phyloP scores from a whole-genome alignment of 2,329 filamentous ascomycete genomes.

The Trichoderma asperellum region DNA sequence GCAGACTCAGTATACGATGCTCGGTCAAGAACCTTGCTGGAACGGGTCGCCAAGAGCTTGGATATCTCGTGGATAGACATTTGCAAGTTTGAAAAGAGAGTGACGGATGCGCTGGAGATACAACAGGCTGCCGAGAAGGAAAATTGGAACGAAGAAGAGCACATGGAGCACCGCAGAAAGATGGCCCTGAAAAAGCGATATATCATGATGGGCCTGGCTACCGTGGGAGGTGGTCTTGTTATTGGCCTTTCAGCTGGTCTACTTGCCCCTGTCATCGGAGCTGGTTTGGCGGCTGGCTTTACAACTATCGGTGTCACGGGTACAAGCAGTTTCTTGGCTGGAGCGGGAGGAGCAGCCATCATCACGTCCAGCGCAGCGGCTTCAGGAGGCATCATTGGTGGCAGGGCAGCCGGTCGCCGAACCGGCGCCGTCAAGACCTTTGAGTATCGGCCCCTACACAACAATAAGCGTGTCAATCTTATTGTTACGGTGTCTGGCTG shows the following conservation, averaged over 20 bases:
- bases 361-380: constrained; percentile 89
- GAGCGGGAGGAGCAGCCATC: constrained; percentile 87
- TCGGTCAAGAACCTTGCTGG: constrained; percentile 80
- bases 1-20: constrained; percentile 94
- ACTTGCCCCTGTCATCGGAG: constrained; percentile 90
- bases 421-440: constrained; percentile 95
- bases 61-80: constrained; percentile 90
- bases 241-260: constrained; percentile 94
- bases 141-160: constrained; percentile 96
- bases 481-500: constrained; percentile 95
- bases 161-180: constrained; percentile 86
- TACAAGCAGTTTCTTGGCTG: constrained; percentile 85
- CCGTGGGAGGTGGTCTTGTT: constrained; percentile 90
- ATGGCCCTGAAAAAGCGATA: constrained; percentile 79
- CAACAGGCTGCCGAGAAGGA: constrained; percentile 92
- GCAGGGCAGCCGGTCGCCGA: constrained; percentile 80
- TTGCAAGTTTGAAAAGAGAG: constrained; percentile 93
- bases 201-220: constrained; percentile 95
- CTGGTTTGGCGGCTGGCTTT: constrained; percentile 90
- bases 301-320: constrained; percentile 92
- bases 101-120: constrained; percentile 97
- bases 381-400: constrained; percentile 84
- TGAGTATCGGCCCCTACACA: constrained; percentile 93
- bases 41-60: constrained; percentile 78
- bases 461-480: constrained; percentile 95